Conservation (phyloP, 495 filamentous ascomycete genomes). For the Aspergillus carlsbadensis region DNA sequence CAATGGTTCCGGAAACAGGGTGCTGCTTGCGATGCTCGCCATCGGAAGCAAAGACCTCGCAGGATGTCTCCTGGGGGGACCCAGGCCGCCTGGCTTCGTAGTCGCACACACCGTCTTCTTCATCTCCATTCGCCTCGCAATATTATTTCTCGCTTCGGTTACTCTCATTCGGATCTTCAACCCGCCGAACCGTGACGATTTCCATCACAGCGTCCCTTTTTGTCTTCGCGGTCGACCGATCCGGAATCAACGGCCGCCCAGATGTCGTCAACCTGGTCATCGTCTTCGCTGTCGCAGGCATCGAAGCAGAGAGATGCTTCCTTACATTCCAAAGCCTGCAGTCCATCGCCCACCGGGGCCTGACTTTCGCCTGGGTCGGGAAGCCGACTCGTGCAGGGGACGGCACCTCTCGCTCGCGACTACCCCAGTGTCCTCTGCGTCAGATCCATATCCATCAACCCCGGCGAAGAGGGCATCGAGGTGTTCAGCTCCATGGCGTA, state of each 20-base stretch:
- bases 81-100: constrained; percentile 24
- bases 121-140: constrained; percentile 27
- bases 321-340: constrained; percentile 29
- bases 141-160: constrained; percentile 31
- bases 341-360: constrained; percentile 27
- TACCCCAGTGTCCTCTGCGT: constrained; percentile 20
- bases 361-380: constrained; percentile 22
- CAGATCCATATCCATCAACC: constrained; percentile 30
- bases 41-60: constrained; percentile 13
- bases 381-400: constrained; percentile 26
- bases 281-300: constrained; percentile 28
- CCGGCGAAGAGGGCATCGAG: constrained; percentile 19
- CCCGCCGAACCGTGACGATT: constrained; percentile 21
- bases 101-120: constrained; percentile 29
- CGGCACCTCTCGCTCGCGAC: constrained; percentile 23
- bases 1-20: constrained; percentile 24
- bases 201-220: constrained; percentile 35
- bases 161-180: constrained; percentile 26
- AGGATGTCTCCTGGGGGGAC: neutral
- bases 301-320: constrained; percentile 30
- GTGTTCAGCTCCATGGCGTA: constrained; percentile 22
- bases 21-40: constrained; percentile 22
- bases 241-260: constrained; percentile 26
- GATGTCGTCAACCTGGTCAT: constrained; percentile 31
- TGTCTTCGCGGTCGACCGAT: constrained; percentile 30